A percentile compares a stretch with the other conserved stretches of the same genome.
Conservation (phyloP, 148 eudicot species). For the Gaultheria prostrata region DNA sequence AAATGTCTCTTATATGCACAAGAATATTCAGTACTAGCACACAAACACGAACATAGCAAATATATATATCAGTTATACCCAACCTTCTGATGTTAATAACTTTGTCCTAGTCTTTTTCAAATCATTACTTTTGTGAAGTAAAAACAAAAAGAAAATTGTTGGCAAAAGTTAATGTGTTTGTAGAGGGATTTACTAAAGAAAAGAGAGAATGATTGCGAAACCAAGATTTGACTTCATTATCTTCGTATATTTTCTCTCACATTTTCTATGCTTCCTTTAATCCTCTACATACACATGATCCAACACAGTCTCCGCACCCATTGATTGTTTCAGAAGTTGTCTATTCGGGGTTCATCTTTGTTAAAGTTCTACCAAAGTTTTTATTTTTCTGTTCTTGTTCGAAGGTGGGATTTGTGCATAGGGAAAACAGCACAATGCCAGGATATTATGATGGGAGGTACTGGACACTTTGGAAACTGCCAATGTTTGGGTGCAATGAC, state of each 20-base stretch:
- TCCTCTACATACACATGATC: neutral
- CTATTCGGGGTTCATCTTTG: neutral
- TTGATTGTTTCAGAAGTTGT: neutral
- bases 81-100: neutral
- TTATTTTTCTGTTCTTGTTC: neutral
- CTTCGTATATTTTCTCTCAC: neutral
- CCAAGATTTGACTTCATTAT: neutral
- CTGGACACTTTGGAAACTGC: constrained; percentile 50
- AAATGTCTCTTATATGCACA: neutral
- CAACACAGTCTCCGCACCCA: neutral
- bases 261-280: neutral
- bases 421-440: constrained; percentile 36
- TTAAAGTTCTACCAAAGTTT: neutral
- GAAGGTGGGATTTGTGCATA: constrained; percentile 26
- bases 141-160: neutral
- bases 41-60: neutral
- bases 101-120: neutral
- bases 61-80: neutral
- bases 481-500: constrained; percentile 51
- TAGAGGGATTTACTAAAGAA: no score
- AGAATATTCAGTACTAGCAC: neutral
- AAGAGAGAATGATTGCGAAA: neutral
- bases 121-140: neutral
- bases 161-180: neutral
- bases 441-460: constrained; percentile 46